phyloP scores from a whole-genome alignment of 1,139 yeast species.

The Hyphopichia buzzinii region DNA sequence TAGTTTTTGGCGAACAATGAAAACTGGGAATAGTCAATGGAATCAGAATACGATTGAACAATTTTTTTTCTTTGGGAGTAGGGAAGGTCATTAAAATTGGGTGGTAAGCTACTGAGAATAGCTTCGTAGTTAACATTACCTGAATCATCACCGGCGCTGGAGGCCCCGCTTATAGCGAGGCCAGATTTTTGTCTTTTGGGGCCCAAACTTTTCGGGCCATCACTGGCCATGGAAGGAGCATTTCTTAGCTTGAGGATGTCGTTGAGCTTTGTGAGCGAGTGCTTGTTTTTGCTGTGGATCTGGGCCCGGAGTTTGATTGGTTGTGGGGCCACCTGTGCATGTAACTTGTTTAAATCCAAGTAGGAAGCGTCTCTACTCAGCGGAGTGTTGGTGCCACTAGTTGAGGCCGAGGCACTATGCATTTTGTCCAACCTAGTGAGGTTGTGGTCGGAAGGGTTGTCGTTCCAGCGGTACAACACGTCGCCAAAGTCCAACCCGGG shows the following conservation, averaged over 20 bases:
- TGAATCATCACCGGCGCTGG: conserved; percentile 24
- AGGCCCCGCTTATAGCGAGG: conserved; percentile 10
- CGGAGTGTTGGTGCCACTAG: conserved; percentile 23
- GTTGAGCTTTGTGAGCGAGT: conserved; percentile 24
- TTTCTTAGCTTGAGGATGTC: conserved; percentile 27
- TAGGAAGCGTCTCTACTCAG: conserved; percentile 35
- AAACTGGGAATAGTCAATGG: conserved; percentile 50
- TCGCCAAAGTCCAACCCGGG: conserved; percentile 61
- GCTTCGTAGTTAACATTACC: conserved; percentile 37
- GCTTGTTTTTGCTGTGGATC: conserved; percentile 10
- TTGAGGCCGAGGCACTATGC: conserved; percentile 10
- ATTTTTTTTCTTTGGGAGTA: conserved; percentile 66
- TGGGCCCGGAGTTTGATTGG: conserved; percentile 25
- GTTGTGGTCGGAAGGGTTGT: conserved; percentile 15
- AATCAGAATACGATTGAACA: conserved; percentile 55
- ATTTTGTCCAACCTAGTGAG: conserved; percentile 10
- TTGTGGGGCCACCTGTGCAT: conserved; percentile 49
- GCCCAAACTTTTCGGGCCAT: conserved; percentile 3
- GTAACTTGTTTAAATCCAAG: conserved; percentile 43
- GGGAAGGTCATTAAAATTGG: conserved; percentile 61
- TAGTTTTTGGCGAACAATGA: conserved; percentile 41
- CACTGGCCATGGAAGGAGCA: not conserved
- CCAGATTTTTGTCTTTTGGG: conserved; percentile 6
- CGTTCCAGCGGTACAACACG: conserved; percentile 39
- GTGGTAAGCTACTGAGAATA: conserved; percentile 49